Conservation (phyloP, 2,329 filamentous ascomycete species). For the Alternaria brassicae region DNA sequence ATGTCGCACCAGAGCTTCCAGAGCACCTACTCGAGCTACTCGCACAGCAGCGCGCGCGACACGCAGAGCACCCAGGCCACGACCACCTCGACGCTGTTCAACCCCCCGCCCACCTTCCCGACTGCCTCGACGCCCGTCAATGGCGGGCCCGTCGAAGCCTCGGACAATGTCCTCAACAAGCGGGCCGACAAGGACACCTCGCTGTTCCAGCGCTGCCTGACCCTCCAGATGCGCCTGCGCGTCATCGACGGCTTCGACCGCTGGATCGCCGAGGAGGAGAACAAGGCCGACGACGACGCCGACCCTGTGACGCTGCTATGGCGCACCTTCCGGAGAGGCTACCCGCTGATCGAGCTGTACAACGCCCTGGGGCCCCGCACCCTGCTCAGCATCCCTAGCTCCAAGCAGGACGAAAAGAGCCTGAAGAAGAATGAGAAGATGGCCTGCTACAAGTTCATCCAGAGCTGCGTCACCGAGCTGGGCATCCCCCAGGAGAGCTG, state of each 20-base stretch:
- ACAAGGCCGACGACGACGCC: constrained; percentile 70
- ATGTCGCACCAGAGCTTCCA: constrained; percentile 56
- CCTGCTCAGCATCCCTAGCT: constrained; percentile 71
- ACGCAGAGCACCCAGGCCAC: constrained; percentile 58
- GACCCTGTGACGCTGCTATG: constrained; percentile 92
- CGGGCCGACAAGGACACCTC: constrained; percentile 90
- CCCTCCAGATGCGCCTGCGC: constrained; percentile 79
- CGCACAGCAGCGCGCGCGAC: constrained; percentile 55
- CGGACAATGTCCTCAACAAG: constrained; percentile 96
- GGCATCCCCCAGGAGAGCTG: constrained; percentile 80
- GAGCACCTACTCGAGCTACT: constrained; percentile 57
- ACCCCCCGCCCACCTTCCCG: constrained; percentile 40
- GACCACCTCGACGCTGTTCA: constrained; percentile 55
- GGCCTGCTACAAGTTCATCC: constrained; percentile 89
- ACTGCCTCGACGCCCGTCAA: constrained; percentile 45
- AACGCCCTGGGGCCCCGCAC: constrained; percentile 79
- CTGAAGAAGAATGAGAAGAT: constrained; percentile 78
- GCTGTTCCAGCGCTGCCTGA: constrained; percentile 93
- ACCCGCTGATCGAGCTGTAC: constrained; percentile 86
- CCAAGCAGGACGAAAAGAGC: constrained; percentile 63
- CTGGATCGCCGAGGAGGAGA: constrained; percentile 74
- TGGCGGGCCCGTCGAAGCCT: constrained; percentile 73
- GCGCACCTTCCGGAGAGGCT: constrained; percentile 82
- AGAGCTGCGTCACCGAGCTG: constrained; percentile 84
- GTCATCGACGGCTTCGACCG: constrained; percentile 84